A percentile compares a stretch with the other conserved stretches of the same genome.
Evolutionary conservation across 495 filamentous ascomycete species (phyloP).

Genomic region (Evansstolkia leycettana): DNA sequence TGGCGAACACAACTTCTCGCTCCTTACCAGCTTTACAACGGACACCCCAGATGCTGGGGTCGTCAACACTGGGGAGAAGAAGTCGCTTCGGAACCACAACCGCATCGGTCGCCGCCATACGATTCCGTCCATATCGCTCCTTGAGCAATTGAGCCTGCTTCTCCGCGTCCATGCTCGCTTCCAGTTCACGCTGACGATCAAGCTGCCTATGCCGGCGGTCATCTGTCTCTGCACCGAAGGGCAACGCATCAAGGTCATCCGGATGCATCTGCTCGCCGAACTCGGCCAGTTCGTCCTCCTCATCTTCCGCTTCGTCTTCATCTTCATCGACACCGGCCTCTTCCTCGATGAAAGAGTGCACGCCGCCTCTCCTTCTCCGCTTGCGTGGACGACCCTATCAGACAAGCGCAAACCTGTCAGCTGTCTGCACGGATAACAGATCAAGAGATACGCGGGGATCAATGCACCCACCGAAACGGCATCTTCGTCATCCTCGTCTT

Average conservation of each 20-base stretch:
- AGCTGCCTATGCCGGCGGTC: constrained; percentile 90
- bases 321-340: constrained; percentile 96
- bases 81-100: constrained; percentile 75
- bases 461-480: constrained; percentile 37
- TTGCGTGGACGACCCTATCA: constrained; percentile 63
- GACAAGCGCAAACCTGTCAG: constrained; percentile 2
- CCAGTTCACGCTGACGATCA: constrained; percentile 77
- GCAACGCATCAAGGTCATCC: constrained; percentile 72
- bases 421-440: neutral
- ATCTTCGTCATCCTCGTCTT: constrained; percentile 48
- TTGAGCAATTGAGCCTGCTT: constrained; percentile 78
- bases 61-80: constrained; percentile 85
- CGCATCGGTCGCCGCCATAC: constrained; percentile 41
- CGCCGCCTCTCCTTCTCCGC: constrained; percentile 52
- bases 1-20: constrained; percentile 70
- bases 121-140: constrained; percentile 66
- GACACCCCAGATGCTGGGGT: constrained; percentile 92
- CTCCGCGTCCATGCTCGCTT: constrained; percentile 80
- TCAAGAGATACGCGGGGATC: neutral
- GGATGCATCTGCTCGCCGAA: constrained; percentile 84
- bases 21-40: constrained; percentile 93
- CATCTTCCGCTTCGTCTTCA: constrained; percentile 83
- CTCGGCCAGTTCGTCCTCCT: constrained; percentile 70
- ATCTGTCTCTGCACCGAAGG: constrained; percentile 68
- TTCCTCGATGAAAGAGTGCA: constrained; percentile 81